A percentile compares a stretch with the other conserved stretches of the same genome.
phyloP scores from a whole-genome alignment of 768 basidiomycete species.

The Kwoniella sp. region DNA sequence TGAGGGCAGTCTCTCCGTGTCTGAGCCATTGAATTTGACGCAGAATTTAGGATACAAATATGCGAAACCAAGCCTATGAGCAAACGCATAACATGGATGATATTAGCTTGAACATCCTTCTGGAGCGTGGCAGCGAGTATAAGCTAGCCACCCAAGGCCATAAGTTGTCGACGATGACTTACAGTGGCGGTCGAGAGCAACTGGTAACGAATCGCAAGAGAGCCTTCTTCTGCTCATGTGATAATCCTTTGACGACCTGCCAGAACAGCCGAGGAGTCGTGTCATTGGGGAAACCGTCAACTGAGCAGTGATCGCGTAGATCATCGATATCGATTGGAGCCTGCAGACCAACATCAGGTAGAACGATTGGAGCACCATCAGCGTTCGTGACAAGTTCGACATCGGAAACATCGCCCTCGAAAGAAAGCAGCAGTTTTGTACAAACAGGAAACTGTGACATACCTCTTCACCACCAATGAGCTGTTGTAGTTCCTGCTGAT shows the following conservation, averaged over 20 bases:
- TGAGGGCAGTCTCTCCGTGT: conserved; percentile 58
- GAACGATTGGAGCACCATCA: background rate
- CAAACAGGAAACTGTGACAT: background rate
- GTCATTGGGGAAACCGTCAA: conserved; percentile 81
- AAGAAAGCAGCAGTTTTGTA: background rate
- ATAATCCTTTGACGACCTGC: conserved; percentile 78
- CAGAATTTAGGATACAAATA: conserved; percentile 78
- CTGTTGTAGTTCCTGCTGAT: conserved; percentile 91
- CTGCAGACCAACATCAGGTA: background rate
- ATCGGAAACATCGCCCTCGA: no score
- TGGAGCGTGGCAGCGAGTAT: no score
- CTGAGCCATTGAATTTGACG: conserved; percentile 76
- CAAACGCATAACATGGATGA: no score
- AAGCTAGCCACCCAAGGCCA: no score
- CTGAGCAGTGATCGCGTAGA: conserved; percentile 67
- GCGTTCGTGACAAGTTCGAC: no score
- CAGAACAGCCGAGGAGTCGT: conserved; percentile 77
- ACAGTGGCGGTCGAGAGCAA: conserved; percentile 83
- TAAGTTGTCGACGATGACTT: conserved; percentile 62
- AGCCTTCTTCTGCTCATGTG: conserved; percentile 73
- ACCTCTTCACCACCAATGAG: conserved; percentile 81
- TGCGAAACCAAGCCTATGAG: conserved; percentile 54
- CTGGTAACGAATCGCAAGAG: conserved; percentile 90
- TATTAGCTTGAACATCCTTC: no score
- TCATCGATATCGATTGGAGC: conserved; percentile 82